phyloP scores from a whole-genome alignment of 192 early-diverging fungal genomes.

The Coemansia sp. region DNA sequence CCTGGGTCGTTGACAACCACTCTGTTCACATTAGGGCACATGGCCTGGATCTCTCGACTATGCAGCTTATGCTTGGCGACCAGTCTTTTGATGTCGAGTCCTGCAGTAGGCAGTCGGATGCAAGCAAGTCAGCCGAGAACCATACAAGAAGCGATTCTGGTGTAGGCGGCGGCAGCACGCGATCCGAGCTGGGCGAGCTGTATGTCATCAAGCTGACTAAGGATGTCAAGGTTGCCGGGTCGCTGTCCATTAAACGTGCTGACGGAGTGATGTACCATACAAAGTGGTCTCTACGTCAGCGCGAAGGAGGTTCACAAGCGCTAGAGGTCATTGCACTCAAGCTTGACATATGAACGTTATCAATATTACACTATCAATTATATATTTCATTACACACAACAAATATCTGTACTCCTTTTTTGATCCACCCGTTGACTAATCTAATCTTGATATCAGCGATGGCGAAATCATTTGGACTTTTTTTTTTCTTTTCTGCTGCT shows the following conservation, averaged over 20 bases:
- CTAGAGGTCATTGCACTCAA: constrained; percentile 32
- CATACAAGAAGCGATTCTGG: background rate
- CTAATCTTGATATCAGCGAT: background rate
- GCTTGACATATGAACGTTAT: constrained; percentile 25
- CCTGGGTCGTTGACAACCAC: background rate
- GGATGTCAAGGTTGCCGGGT: constrained; percentile 8
- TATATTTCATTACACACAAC: background rate
- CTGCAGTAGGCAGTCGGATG: background rate
- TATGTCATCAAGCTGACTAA: constrained; percentile 14
- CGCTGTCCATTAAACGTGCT: constrained; percentile 25
- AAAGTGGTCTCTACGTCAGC: constrained; percentile 34
- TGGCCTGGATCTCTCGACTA: constrained; percentile 14
- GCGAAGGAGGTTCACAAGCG: background rate
- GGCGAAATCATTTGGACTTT: background rate
- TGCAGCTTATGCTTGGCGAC: constrained; percentile 29
- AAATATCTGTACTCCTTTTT: background rate
- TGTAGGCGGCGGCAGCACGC: background rate
- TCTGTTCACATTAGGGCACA: constrained; percentile 13
- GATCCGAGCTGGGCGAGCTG: background rate
- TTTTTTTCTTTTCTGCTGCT: background rate
- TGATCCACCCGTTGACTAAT: background rate
- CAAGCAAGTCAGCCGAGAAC: constrained; percentile 1
- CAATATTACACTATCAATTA: background rate
- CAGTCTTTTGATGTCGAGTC: constrained; percentile 13
- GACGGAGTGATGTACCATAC: constrained; percentile 44